A percentile compares a stretch with the other conserved stretches of the same genome.
Evolutionary conservation across 1,139 yeast genomes (phyloP).

Genomic region (Blastobotrys illinoisensis): DNA sequence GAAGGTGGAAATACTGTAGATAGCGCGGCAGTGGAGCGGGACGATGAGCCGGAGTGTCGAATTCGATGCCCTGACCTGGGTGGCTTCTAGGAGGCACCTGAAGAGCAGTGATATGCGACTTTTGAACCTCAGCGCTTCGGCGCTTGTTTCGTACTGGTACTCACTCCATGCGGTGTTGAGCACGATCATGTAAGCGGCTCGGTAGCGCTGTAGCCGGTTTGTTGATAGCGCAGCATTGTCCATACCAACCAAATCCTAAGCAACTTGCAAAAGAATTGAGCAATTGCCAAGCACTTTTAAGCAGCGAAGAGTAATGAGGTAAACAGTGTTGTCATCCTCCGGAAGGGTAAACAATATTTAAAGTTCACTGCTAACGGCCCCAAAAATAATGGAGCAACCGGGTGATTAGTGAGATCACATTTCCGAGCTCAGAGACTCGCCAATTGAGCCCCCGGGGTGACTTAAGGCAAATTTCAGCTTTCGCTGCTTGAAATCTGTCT

Average conservation of each 20-base stretch:
- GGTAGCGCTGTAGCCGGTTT: neutral
- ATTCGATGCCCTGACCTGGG: neutral
- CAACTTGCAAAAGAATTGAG: too few relatives aligned
- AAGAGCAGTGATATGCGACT: neutral
- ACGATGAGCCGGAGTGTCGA: neutral
- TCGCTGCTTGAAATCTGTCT: slow-evolving; percentile 50
- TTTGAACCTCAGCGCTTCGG: neutral
- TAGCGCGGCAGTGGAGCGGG: neutral
- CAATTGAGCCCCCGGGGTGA: slow-evolving; percentile 92
- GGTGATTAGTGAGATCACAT: neutral
- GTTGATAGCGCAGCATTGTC: neutral
- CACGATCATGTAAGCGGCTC: neutral
- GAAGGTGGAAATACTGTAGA: neutral
- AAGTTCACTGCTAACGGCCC: too few relatives aligned
- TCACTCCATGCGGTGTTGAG: neutral
- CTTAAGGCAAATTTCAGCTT: slow-evolving; percentile 55
- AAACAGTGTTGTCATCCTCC: too few relatives aligned
- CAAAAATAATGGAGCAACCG: too few relatives aligned
- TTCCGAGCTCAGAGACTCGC: slow-evolving; percentile 27
- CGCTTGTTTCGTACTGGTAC: neutral
- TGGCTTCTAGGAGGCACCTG: neutral
- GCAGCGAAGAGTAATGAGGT: too few relatives aligned
- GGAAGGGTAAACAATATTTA: too few relatives aligned
- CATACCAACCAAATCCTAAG: too few relatives aligned
- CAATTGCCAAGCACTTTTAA: too few relatives aligned